Conservation (phyloP, 2,329 filamentous ascomycete species). For the Fusarium chlamydosporum region DNA sequence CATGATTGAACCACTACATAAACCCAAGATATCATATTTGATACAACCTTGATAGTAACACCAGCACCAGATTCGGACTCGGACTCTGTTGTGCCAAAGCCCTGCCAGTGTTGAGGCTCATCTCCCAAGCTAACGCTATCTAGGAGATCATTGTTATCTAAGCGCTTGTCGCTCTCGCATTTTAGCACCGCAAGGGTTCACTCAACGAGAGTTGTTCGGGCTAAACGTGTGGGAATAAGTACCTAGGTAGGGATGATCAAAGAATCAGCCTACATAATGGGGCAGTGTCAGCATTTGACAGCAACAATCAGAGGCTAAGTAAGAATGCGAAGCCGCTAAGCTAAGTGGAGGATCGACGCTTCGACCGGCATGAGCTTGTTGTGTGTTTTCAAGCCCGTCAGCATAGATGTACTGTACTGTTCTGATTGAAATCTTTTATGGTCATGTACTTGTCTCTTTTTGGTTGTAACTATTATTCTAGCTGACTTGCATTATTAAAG, state of each 20-base stretch:
- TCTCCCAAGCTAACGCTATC: constrained; percentile 16
- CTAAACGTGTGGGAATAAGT: constrained; percentile 7
- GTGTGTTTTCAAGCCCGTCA: constrained; percentile 9
- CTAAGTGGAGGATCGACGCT: constrained; percentile 1
- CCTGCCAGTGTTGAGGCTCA: constrained; percentile 28
- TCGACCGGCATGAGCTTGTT: background rate
- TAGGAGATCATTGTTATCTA: too few relatives aligned
- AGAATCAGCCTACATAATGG: constrained; percentile 32
- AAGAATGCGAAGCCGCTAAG: constrained; percentile 5
- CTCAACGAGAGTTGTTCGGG: constrained; percentile 7
- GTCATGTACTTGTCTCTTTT: background rate
- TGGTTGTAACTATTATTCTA: background rate
- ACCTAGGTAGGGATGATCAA: constrained; percentile 4
- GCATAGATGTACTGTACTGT: background rate
- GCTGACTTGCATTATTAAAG: background rate
- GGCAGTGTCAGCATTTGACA: constrained; percentile 33
- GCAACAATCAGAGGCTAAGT: background rate
- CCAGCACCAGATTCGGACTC: constrained; percentile 20
- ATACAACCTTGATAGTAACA: constrained; percentile 3
- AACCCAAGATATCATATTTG: background rate
- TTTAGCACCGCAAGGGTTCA: constrained; percentile 6
- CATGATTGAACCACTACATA: constrained; percentile 8
- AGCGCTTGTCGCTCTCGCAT: constrained; percentile 30
- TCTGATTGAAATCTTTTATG: background rate
- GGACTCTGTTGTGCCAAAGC: constrained; percentile 10